phyloP scores from a whole-genome alignment of 352 stramenopile genomes.

The Plasmopara viticola region DNA sequence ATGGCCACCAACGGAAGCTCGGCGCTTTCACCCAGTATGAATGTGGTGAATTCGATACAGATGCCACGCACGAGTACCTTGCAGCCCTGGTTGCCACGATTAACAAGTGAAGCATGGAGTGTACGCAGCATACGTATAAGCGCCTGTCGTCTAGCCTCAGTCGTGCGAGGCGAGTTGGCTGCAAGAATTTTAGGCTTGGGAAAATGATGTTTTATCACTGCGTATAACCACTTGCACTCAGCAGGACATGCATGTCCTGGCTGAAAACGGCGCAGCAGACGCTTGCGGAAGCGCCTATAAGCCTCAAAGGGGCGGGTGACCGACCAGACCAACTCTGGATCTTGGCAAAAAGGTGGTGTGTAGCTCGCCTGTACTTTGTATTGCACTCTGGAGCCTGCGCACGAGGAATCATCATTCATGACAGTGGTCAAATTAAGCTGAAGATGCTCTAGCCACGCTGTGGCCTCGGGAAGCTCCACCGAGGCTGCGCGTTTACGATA shows the following conservation, averaged over 20 bases:
- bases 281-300: conserved; percentile 39
- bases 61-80: conserved; percentile 22
- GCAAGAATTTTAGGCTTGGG: conserved; percentile 23
- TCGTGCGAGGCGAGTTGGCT: conserved; percentile 20
- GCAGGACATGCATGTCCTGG: conserved; percentile 22
- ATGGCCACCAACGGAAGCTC: conserved; percentile 13
- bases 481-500: conserved; percentile 27
- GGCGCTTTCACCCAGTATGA: conserved; percentile 24
- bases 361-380: conserved; percentile 26
- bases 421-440: conserved; percentile 17
- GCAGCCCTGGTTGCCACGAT: conserved; percentile 29
- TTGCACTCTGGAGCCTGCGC: conserved; percentile 13
- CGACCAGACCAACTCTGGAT: conserved; percentile 22
- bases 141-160: conserved; percentile 22
- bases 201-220: conserved; percentile 34
- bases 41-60: conserved; percentile 22
- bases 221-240: conserved; percentile 34
- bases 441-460: conserved; percentile 28
- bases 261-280: conserved; percentile 15
- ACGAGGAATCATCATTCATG: conserved; percentile 1
- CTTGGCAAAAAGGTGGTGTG: conserved; percentile 9
- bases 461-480: conserved; percentile 24
- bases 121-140: conserved; percentile 24
- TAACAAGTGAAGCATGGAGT: conserved; percentile 23
- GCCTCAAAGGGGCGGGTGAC: conserved; percentile 30